Evolutionary conservation across 441 rosid species (phyloP).

Genomic region (Aleurites moluccanus): DNA sequence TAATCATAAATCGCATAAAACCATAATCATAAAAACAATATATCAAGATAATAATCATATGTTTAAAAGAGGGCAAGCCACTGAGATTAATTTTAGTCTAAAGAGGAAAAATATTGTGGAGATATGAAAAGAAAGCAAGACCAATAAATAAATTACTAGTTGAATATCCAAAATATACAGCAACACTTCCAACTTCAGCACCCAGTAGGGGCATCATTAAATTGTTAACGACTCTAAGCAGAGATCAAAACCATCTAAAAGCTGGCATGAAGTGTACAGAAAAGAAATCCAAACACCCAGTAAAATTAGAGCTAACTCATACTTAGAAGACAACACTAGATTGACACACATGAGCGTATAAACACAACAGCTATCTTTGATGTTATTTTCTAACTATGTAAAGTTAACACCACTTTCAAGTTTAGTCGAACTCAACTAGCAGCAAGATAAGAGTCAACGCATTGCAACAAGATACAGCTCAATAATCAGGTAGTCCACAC

Average conservation of each 20-base stretch:
- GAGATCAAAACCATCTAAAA: not conserved
- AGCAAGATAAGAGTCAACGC: constrained; percentile 14
- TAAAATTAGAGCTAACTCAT: not conserved
- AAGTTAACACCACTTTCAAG: not conserved
- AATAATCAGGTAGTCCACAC: not conserved
- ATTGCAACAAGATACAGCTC: not conserved
- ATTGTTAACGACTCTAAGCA: not conserved
- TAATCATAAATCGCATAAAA: not conserved
- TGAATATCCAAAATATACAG: not conserved
- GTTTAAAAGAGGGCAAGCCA: not conserved
- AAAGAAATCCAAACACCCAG: not conserved
- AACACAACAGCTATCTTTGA: not conserved
- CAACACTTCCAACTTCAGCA: not conserved
- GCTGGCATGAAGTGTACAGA: not conserved
- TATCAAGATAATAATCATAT: not conserved
- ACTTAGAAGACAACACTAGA: not conserved
- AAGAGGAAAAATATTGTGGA: not conserved
- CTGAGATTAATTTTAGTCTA: not conserved
- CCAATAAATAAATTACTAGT: not conserved
- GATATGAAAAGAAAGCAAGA: not conserved
- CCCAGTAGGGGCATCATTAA: not conserved
- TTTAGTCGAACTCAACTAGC: not conserved
- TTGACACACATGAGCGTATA: not conserved
- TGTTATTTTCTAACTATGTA: not conserved
- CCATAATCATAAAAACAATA: not conserved